phyloP scores from a whole-genome alignment of 306 rosid genomes.

The Quercus suber region DNA sequence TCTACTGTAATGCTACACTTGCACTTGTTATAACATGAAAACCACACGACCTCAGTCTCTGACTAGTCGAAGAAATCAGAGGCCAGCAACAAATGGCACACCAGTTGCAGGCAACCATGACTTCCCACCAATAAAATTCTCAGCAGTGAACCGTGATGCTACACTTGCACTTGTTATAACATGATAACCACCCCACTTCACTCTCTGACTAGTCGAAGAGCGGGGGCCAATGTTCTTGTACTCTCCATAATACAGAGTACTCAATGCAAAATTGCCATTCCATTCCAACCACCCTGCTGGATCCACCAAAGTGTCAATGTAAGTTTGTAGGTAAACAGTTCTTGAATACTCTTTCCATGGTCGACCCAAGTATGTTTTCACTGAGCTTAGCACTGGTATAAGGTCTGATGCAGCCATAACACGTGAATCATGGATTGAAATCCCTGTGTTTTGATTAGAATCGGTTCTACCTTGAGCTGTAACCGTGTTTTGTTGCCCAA shows the following conservation, averaged over 20 bases:
- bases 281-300: conserved; percentile 61
- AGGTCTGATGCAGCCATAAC: conserved; percentile 44
- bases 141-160: conserved; percentile 36
- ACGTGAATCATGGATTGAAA: conserved; percentile 36
- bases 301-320: conserved; percentile 34
- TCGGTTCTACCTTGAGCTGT: conserved; percentile 59
- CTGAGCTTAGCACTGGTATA: conserved; percentile 18
- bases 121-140: conserved; percentile 42
- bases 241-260: conserved; percentile 55
- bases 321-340: conserved; percentile 37
- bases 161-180: conserved; percentile 28
- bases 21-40: conserved; percentile 32
- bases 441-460: conserved; percentile 51
- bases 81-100: conserved; percentile 36
- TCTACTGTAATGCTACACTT: conserved; percentile 31
- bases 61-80: conserved; percentile 33
- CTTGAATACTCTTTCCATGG: conserved; percentile 56
- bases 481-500: conserved; percentile 33
- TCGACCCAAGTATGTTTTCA: conserved; percentile 44
- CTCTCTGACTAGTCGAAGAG: conserved; percentile 37
- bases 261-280: conserved; percentile 46
- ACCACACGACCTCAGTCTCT: conserved; percentile 48
- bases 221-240: conserved; percentile 46
- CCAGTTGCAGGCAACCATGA: conserved; percentile 51
- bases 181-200: conserved; percentile 52